Evolutionary conservation across 202 grass and related monocot species (phyloP).

Genomic region (Setaria italica): DNA sequence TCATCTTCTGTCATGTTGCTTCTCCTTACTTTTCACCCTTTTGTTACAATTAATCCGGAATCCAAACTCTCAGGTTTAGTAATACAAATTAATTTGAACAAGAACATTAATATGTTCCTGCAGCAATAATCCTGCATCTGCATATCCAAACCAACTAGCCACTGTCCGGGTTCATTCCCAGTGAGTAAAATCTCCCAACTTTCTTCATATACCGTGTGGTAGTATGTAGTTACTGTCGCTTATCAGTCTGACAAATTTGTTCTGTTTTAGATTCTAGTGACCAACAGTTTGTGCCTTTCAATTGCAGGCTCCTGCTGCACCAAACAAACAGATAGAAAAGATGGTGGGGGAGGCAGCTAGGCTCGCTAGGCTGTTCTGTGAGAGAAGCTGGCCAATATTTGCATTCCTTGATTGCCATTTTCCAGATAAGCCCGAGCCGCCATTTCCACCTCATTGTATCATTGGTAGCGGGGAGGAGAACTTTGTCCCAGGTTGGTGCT

Average conservation of each 20-base stretch:
- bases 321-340: constrained; percentile 81
- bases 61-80: not conserved
- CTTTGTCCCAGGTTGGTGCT: constrained; percentile 74
- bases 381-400: constrained; percentile 78
- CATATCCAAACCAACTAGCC: not conserved
- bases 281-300: not conserved
- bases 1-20: not conserved
- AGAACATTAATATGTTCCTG: not conserved
- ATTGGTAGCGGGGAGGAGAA: constrained; percentile 87
- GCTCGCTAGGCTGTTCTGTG: constrained; percentile 74
- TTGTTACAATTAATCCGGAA: not conserved
- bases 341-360: constrained; percentile 82
- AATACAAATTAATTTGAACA: not conserved
- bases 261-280: not conserved
- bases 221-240: not conserved
- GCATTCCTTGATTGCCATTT: constrained; percentile 80
- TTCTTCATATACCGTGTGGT: not conserved
- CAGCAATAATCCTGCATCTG: not conserved
- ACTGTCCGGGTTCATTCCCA: not conserved
- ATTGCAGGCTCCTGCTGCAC: constrained; percentile 72
- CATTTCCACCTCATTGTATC: constrained; percentile 91
- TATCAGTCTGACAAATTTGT: not conserved
- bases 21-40: too few relatives aligned
- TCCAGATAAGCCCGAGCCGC: constrained; percentile 77
- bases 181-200: not conserved